Evolutionary conservation across 2,329 filamentous ascomycete genomes (phyloP).

Genomic region (Akanthomyces muscarius): DNA sequence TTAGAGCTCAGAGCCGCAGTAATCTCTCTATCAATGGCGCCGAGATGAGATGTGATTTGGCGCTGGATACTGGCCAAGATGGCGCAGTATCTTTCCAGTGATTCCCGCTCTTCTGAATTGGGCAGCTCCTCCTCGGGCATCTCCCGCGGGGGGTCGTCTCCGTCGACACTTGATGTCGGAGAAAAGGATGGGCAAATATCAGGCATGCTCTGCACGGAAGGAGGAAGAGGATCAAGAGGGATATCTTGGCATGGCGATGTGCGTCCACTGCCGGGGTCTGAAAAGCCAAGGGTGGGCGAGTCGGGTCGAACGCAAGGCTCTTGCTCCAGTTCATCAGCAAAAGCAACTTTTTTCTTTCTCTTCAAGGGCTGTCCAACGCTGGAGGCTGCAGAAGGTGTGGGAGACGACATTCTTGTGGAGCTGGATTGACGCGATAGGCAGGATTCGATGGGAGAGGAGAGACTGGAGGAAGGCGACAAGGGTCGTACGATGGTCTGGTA

Average conservation of each 20-base stretch:
- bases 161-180: slow-evolving; percentile 5
- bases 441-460: slow-evolving; percentile 46
- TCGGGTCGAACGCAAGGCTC: slow-evolving; percentile 54
- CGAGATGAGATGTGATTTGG: slow-evolving; percentile 47
- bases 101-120: slow-evolving; percentile 38
- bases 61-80: slow-evolving; percentile 45
- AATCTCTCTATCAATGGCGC: slow-evolving; percentile 41
- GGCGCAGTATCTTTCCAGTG: slow-evolving; percentile 46
- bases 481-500: slow-evolving; percentile 36
- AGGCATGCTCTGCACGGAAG: slow-evolving; percentile 12
- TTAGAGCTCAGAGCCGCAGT: slow-evolving; percentile 25
- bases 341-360: slow-evolving; percentile 39
- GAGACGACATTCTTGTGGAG: slow-evolving; percentile 44
- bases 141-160: slow-evolving; percentile 2
- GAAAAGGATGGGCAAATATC: slow-evolving; percentile 9
- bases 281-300: slow-evolving; percentile 56
- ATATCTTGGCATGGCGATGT: slow-evolving; percentile 12
- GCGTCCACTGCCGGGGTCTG: slow-evolving; percentile 31
- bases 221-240: slow-evolving; percentile 6
- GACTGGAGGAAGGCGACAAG: slow-evolving; percentile 37
- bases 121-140: slow-evolving; percentile 12
- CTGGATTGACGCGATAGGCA: slow-evolving; percentile 41
- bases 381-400: slow-evolving; percentile 41
- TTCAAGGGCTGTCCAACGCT: slow-evolving; percentile 28
- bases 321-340: slow-evolving; percentile 31